A percentile compares a stretch with the other conserved stretches of the same genome.
Conservation (phyloP, 108 stramenopile species). For the Cyclotella sp. region DNA sequence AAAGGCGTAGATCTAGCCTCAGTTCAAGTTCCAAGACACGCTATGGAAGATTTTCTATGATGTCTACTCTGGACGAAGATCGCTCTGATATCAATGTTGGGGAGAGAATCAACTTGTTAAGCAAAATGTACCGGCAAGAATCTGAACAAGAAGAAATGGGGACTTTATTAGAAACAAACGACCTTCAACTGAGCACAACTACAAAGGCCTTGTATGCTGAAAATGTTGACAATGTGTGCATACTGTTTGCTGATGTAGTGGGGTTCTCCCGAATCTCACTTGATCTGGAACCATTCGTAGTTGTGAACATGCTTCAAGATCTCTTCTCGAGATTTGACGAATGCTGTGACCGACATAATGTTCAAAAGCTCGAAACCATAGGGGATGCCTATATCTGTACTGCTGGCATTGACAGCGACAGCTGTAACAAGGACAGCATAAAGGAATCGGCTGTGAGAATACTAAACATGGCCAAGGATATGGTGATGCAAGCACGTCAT, state of each 20-base stretch:
- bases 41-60: background rate
- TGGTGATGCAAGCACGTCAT: background rate
- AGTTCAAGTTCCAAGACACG: background rate
- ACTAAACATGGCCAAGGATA: constrained; percentile 18
- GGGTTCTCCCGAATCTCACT: constrained; percentile 30
- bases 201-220: constrained; percentile 37
- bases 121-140: constrained; percentile 6
- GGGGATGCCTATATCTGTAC: constrained; percentile 43
- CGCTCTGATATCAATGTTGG: background rate
- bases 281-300: constrained; percentile 14
- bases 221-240: constrained; percentile 29
- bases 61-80: background rate
- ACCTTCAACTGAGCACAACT: background rate
- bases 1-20: background rate
- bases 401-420: constrained; percentile 21
- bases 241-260: constrained; percentile 10
- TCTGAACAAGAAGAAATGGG: background rate
- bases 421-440: background rate
- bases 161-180: background rate
- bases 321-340: constrained; percentile 37
- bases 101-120: constrained; percentile 13
- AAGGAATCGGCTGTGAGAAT: constrained; percentile 34
- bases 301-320: constrained; percentile 37
- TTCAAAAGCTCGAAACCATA: constrained; percentile 48
- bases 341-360: constrained; percentile 34